A percentile compares a stretch with the other conserved stretches of the same genome.
Conservation (phyloP, 2,329 filamentous ascomycete species). For the Pyricularia grisea region DNA sequence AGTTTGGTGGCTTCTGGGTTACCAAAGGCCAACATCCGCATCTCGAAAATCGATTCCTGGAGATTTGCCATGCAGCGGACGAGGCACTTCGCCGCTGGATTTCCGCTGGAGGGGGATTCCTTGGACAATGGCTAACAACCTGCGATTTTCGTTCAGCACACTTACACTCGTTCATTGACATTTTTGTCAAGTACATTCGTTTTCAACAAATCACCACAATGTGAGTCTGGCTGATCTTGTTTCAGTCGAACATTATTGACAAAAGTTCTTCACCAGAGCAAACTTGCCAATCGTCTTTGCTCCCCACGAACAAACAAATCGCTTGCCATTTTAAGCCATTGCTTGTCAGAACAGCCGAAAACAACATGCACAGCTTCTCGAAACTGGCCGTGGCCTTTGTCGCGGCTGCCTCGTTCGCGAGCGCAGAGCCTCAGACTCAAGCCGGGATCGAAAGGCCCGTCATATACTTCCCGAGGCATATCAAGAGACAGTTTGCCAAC, state of each 20-base stretch:
- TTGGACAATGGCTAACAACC: background rate
- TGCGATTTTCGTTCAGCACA: slow-evolving; percentile 28
- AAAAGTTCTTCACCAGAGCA: background rate
- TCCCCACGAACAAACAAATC: slow-evolving; percentile 1
- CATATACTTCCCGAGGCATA: slow-evolving; percentile 48
- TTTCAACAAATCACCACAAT: slow-evolving; percentile 26
- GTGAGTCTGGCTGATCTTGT: slow-evolving; percentile 20
- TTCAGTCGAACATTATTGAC: slow-evolving; percentile 6
- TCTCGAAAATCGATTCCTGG: background rate
- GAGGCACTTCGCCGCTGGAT: background rate
- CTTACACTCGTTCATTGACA: slow-evolving; percentile 43
- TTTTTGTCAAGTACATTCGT: slow-evolving; percentile 51
- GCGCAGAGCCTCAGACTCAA: slow-evolving; percentile 24
- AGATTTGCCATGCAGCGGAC: background rate
- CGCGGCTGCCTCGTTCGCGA: slow-evolving; percentile 33
- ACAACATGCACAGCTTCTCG: slow-evolving; percentile 40
- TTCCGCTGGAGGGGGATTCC: background rate
- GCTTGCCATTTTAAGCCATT: slow-evolving; percentile 7
- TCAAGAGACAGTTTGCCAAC: slow-evolving; percentile 42
- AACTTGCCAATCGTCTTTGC: background rate
- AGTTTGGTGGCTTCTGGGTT: background rate
- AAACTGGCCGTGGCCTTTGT: slow-evolving; percentile 39
- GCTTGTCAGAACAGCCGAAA: slow-evolving; percentile 2
- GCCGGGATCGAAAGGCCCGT: slow-evolving; percentile 28
- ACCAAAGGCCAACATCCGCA: background rate